Evolutionary conservation across 768 basidiomycete genomes (phyloP).

Genomic region (Agaricus bisporus): DNA sequence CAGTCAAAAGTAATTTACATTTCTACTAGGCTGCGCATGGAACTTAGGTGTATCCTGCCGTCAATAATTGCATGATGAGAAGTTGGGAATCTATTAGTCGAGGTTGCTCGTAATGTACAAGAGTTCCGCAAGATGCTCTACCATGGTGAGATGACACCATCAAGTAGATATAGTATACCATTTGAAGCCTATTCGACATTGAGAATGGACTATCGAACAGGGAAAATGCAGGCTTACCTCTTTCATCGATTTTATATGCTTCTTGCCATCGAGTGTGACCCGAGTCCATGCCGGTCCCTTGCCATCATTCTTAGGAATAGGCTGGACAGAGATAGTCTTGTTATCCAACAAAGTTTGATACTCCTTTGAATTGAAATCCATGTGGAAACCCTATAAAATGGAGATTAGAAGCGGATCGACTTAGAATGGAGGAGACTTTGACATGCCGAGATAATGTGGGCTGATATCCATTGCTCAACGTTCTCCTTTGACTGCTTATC

Average conservation of each 20-base stretch:
- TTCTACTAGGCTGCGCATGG: too few species aligned
- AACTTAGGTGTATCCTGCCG: background rate
- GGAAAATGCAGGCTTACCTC: constrained; percentile 37
- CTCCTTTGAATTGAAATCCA: constrained; percentile 34
- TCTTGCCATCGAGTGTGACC: constrained; percentile 48
- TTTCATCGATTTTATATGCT: constrained; percentile 52
- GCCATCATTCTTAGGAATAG: constrained; percentile 26
- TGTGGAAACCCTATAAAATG: constrained; percentile 36
- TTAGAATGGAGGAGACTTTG: background rate
- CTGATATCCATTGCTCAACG: constrained; percentile 75
- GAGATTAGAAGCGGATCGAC: background rate
- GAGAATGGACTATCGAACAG: too few species aligned
- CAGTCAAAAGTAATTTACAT: too few species aligned
- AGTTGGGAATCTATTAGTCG: background rate
- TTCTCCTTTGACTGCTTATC: constrained; percentile 56
- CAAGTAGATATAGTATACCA: constrained; percentile 3
- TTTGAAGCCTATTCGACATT: constrained; percentile 3
- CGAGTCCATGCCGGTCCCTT: constrained; percentile 49
- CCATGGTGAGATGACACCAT: background rate
- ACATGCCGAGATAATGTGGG: constrained; percentile 76
- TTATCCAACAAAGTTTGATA: constrained; percentile 56
- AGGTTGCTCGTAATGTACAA: background rate
- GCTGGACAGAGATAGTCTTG: constrained; percentile 50
- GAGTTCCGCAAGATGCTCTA: background rate
- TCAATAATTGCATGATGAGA: background rate